A percentile compares a stretch with the other conserved stretches of the same genome.
Conservation (phyloP, 1,284 basidiomycete species). For the Boletellus deceptivus region DNA sequence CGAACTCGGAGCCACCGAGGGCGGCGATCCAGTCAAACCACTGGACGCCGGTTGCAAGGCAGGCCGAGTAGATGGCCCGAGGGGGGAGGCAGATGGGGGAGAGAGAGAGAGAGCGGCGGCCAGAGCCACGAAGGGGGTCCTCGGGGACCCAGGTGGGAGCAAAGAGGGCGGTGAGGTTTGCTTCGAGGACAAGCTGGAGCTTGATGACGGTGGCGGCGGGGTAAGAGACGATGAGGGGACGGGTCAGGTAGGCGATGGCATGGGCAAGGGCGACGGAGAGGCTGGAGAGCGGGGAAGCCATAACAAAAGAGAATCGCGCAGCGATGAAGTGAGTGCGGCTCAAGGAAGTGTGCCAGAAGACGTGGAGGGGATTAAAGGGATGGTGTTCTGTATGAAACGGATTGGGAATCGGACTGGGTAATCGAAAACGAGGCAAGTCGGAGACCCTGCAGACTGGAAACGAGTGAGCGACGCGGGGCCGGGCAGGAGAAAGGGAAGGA, state of each 20-base stretch:
- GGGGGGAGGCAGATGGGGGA: constrained; percentile 67
- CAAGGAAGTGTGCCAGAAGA: constrained; percentile 31
- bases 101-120: constrained; percentile 70
- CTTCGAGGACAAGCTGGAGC: constrained; percentile 67
- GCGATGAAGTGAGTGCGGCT: constrained; percentile 48
- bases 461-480: constrained; percentile 6
- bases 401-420: constrained; percentile 28
- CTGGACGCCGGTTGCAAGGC: constrained; percentile 61
- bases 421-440: constrained; percentile 18
- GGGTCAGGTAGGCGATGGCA: constrained; percentile 68
- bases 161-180: constrained; percentile 65
- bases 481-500: neutral
- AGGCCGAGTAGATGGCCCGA: constrained; percentile 65
- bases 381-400: constrained; percentile 6
- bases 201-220: constrained; percentile 58
- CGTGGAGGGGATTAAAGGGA: constrained; percentile 14
- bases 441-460: constrained; percentile 27
- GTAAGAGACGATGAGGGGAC: constrained; percentile 55
- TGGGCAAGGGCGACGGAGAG: constrained; percentile 68
- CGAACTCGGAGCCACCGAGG: constrained; percentile 67
- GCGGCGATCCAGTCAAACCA: constrained; percentile 75
- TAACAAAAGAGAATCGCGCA: constrained; percentile 54
- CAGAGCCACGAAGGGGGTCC: constrained; percentile 64
- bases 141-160: constrained; percentile 60
- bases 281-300: constrained; percentile 50